Evolutionary conservation across 495 filamentous ascomycete genomes (phyloP).

Genomic region (Xylaria castorea): DNA sequence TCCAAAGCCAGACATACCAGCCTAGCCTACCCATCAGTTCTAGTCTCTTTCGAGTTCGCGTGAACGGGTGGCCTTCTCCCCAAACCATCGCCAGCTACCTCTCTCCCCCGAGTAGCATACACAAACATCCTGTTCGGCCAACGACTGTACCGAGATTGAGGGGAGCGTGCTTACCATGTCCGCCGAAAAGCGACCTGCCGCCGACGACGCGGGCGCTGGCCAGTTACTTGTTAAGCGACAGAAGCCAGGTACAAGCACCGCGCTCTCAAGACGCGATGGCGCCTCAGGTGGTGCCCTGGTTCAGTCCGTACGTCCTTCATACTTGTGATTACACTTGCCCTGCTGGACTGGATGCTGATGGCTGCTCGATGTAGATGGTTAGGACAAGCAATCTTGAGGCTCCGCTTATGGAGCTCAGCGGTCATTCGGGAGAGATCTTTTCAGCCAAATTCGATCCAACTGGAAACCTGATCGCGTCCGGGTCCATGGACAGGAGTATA

Average conservation of each 20-base stretch:
- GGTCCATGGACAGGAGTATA: constrained; percentile 92
- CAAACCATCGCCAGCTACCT: not conserved
- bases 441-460: constrained; percentile 87
- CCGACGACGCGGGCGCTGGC: constrained; percentile 76
- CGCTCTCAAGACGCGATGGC: constrained; percentile 69
- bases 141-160: not conserved
- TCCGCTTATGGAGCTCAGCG: constrained; percentile 92
- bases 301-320: constrained; percentile 71
- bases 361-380: constrained; percentile 63
- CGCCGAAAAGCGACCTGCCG: constrained; percentile 86
- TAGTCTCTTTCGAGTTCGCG: not conserved
- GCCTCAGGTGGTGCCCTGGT: constrained; percentile 73
- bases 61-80: not conserved
- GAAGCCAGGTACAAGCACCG: constrained; percentile 71
- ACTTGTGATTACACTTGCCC: not conserved
- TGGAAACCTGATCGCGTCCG: constrained; percentile 88
- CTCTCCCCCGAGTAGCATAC: constrained; percentile 9
- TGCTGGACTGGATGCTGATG: constrained; percentile 10
- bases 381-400: constrained; percentile 88
- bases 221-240: constrained; percentile 91
- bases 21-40: not conserved
- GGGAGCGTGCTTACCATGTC: constrained; percentile 64
- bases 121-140: not conserved
- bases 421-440: constrained; percentile 84
- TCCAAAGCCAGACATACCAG: not conserved